Evolutionary conservation across 169 alveolate genomes (phyloP).

Genomic region (Sarcocystis neurona): DNA sequence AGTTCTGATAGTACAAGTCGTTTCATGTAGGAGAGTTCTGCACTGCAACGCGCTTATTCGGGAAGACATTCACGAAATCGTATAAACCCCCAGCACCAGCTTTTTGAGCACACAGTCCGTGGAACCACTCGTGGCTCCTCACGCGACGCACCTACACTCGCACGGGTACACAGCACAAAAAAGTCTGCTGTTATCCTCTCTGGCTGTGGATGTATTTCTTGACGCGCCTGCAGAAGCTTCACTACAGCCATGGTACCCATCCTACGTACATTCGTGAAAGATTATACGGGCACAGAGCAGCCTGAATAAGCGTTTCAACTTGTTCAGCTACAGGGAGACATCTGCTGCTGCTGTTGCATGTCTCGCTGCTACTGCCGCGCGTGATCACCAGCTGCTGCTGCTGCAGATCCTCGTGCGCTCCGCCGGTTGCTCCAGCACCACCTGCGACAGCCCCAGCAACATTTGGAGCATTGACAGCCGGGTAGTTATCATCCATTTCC

Average conservation of each 20-base stretch:
- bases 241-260: slow-evolving; percentile 88
- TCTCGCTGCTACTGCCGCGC: neutral
- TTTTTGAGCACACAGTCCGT: too few species aligned
- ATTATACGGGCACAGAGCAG: slow-evolving; percentile 91
- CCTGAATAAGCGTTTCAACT: slow-evolving; percentile 51
- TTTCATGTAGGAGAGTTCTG: too few species aligned
- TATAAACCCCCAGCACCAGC: too few species aligned
- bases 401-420: neutral
- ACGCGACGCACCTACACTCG: too few species aligned
- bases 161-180: too few species aligned
- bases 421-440: too few species aligned
- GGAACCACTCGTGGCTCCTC: too few species aligned
- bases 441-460: neutral
- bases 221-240: neutral
- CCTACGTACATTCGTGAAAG: slow-evolving; percentile 94
- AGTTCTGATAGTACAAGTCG: too few species aligned
- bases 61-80: too few species aligned
- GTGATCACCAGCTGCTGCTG: neutral
- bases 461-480: too few species aligned
- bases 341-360: slow-evolving; percentile 66
- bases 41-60: too few species aligned
- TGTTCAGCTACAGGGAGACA: slow-evolving; percentile 55
- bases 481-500: neutral
- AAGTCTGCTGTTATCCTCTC: neutral
- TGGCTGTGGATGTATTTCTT: too few species aligned